Base-by-base conservation (phyloP, 495 filamentous ascomycete species). In the Penicillium robsamsonii region DNA sequence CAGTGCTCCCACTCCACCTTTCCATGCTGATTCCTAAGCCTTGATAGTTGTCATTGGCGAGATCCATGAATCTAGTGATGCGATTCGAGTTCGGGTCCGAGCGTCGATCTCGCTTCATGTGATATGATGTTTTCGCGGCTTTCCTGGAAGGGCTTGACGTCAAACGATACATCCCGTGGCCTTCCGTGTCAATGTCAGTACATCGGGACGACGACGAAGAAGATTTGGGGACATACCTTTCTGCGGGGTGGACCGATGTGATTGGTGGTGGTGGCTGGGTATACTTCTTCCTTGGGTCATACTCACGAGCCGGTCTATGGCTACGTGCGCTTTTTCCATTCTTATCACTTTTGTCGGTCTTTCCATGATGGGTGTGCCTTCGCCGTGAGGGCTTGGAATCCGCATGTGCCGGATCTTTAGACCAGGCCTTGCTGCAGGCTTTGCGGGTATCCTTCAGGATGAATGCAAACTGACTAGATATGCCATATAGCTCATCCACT, bases 391-490 rank as follows among this genome's bases (percentile, higher is more conserved):
- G 22, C 15, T 15, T 51, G 12, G 48, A 18, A 7, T 38, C 24
- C 4, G 1, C 35, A 20, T 51, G 35, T 8, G 27, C 30, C 6
- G 51, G 30, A 20, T 53, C 41, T 8, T 18, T 30, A 17, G 48
- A 42, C 48, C 56, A 55, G 7, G 51, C 56, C 56, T 56, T 61
- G 25, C 38, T 58, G 20, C 63, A 70, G 6, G 51, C 48, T 48
- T 67, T 72, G 17, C 70, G 52, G 27, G 63, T 58, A 18, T n/a
- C 40, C 17, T 74, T 69, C 40, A 75, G 37, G 1, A 49, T 58
- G 22, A 38, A 53, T 0, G 66, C 64, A n/a, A 63, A 35, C 17
- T 63, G 40, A 30, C 55, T 55, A 20, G 60, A 61, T 4, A 17
- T 49, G 7, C 25, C 30, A 45, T 55, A 57, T 0, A 64, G 12